Percentiles rank a stretch among this genome's conserved stretches.
These are phyloP conservation scores for Colletotrichum sp. DNA, from an alignment of 2,329 filamentous ascomycete genomes.

Conservation along the genomic window DNA sequence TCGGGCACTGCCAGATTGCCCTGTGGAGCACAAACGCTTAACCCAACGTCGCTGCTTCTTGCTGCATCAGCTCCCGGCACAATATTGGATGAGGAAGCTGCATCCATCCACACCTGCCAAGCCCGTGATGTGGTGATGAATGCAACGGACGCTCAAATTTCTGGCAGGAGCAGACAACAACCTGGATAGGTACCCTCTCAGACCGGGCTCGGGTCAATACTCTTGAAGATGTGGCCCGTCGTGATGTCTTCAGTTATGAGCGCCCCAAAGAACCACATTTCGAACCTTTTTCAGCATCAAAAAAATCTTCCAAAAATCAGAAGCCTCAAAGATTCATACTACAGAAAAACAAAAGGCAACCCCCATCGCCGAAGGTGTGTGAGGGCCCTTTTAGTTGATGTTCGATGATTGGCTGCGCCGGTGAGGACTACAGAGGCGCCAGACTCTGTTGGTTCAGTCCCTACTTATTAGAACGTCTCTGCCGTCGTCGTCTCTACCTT, in stretches of 20 bases:
- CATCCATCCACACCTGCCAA: background rate
- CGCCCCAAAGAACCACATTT: background rate
- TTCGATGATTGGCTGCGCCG: background rate
- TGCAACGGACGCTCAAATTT: rapidly evolving
- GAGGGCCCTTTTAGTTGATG: background rate
- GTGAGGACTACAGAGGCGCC: background rate
- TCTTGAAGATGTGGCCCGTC: background rate
- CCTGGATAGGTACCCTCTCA: background rate
- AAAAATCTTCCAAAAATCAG: background rate
- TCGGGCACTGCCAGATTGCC: background rate
- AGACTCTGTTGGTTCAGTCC: background rate
- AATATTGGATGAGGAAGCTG: background rate
- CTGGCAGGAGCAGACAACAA: background rate
- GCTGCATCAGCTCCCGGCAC: background rate
- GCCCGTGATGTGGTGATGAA: background rate
- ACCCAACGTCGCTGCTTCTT: background rate
- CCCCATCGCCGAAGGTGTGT: background rate
- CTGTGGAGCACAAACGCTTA: background rate
- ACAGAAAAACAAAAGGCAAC: background rate
- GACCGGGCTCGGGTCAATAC: background rate
- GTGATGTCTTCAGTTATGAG: background rate
- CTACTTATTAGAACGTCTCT: background rate
- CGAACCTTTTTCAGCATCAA: background rate
- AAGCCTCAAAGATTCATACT: background rate
- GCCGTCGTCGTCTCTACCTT: background rate